Evolutionary conservation across 345 rosid species (phyloP), one percentile per base, ranked within the genome.

Genomic region (Brassica incana): DNA sequence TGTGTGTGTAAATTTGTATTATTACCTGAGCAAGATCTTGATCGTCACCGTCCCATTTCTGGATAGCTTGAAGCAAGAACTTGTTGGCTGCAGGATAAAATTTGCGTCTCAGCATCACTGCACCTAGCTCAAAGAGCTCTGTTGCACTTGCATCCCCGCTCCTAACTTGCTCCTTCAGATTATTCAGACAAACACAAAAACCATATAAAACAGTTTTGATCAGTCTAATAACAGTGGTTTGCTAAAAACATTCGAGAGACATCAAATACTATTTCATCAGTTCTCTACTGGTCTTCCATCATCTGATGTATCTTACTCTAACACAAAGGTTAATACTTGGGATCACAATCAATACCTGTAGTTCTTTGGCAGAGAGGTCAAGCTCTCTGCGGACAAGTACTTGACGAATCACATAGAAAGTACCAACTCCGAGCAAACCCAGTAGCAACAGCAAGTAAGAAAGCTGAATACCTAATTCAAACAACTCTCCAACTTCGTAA

Each of bases 131-230:
- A 74, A 95, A 95, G 30, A 88, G 85, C 85, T 86, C 99, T 29
- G 98, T 95, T 68, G 98, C 98, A 85, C 87, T 85, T 58, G 99
- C 99, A 84, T 92, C 99, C n/a, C 99, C 99, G 50, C 99, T 95
- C 86, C 99, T 89, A 76, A 92, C 99, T 89, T 95, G 98, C 67
- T 95, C 99, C 99, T 95, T 86, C 3, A 71, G 32, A 72, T 32
- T 7, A 73, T 66, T 35, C 12, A 69, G 11, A 43, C 27, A 12
- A 69, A 12, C 9, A 1, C 1, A 20, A 65, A 11, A 71, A 71
- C 18, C 67, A 71, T 20, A n/a, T 1, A 12, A 59, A 59, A 11
- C 59, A 61, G 56, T 60, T 12, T 50, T 33, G 25, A 71, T 64
- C 23, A 20, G 43, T 75, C 58, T 67, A 16, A 65, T n/a, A 73